Evolutionary conservation across 495 filamentous ascomycete genomes (phyloP).

Genomic region (Aspergillus biplanus): DNA sequence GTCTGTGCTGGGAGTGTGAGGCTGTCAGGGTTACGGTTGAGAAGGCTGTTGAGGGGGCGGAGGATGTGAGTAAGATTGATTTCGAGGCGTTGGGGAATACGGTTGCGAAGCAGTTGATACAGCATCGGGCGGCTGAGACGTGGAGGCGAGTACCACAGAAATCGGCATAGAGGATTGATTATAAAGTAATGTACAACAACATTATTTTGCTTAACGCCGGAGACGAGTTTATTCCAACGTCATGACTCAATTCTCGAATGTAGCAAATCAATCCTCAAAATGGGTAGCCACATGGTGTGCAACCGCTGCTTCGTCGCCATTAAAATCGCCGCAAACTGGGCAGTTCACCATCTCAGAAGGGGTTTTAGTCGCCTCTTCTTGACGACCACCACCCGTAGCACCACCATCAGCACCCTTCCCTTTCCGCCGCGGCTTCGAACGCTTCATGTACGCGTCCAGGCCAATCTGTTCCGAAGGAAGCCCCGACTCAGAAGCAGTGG

Average conservation of each 20-base stretch:
- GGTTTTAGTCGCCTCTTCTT: neutral
- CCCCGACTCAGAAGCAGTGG: neutral
- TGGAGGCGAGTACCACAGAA: neutral
- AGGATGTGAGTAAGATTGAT: neutral
- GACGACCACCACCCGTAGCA: neutral
- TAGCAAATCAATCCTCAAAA: constrained; percentile 27
- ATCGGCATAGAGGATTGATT: neutral
- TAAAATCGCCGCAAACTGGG: constrained; percentile 32
- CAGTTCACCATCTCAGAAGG: constrained; percentile 18
- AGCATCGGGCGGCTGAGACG: neutral
- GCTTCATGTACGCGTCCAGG: constrained; percentile 23
- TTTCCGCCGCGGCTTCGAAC: constrained; percentile 7
- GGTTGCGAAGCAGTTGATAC: neutral
- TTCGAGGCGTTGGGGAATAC: neutral
- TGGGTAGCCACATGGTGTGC: constrained; percentile 36
- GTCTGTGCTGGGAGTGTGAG: neutral
- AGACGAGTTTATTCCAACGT: no score
- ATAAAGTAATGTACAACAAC: no score
- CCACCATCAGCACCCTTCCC: neutral
- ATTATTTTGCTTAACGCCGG: no score
- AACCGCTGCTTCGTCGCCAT: constrained; percentile 35
- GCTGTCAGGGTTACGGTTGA: neutral
- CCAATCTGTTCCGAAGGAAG: constrained; percentile 19
- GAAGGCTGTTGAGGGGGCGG: neutral
- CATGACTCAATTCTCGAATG: neutral